Percentiles rank a stretch among this genome's conserved stretches.
Evolutionary conservation across 2,329 filamentous ascomycete species (phyloP).

Genomic region (Aspergillus transmontanensis): DNA sequence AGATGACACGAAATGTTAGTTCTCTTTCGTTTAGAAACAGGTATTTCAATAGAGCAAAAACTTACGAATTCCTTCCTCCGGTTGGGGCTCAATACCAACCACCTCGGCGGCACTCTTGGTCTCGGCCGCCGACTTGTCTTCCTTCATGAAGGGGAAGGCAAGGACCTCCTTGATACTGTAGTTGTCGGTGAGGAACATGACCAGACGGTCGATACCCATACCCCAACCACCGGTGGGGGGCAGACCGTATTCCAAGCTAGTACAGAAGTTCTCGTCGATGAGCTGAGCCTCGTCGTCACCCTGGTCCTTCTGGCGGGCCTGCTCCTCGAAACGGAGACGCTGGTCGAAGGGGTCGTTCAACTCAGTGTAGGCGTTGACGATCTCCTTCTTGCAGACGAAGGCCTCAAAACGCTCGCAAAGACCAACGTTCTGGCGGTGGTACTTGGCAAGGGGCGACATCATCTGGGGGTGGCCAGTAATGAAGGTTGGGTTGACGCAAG

Average conservation of each 20-base stretch:
- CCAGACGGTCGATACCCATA: conserved; percentile 90
- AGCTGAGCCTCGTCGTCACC: conserved; percentile 97
- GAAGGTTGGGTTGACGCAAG: conserved; percentile 90
- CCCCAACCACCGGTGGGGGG: conserved; percentile 96
- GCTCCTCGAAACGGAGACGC: conserved; percentile 88
- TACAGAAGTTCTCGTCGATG: conserved; percentile 94
- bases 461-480: conserved; percentile 81
- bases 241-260: conserved; percentile 83
- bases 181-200: conserved; percentile 95
- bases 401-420: conserved; percentile 97
- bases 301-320: conserved; percentile 91
- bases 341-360: conserved; percentile 97
- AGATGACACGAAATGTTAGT: conserved; percentile 23
- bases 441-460: conserved; percentile 97
- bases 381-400: conserved; percentile 97
- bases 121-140: conserved; percentile 61
- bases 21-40: conserved; percentile 14
- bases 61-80: conserved; percentile 63
- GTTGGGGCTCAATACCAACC: conserved; percentile 59
- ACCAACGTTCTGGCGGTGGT: conserved; percentile 77
- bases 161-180: conserved; percentile 96
- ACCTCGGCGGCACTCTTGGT: conserved; percentile 63
- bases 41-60: conserved; percentile 6
- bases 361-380: conserved; percentile 96
- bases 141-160: conserved; percentile 98